phyloP scores from a whole-genome alignment of 2,329 filamentous ascomycete species.

The Apiospora hydei region DNA sequence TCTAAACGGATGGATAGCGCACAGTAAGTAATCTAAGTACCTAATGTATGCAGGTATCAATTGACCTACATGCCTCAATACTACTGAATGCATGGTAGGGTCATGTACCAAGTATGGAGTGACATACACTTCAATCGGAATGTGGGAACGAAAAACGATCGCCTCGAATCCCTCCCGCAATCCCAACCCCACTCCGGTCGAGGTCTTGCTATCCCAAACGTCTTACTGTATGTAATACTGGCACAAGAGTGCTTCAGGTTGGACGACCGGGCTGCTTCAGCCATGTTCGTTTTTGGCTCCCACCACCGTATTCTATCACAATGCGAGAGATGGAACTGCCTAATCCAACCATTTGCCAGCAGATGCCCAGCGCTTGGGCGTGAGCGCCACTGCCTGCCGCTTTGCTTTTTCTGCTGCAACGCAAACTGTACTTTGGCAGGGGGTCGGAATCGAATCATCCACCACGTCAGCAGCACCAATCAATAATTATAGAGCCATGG shows the following conservation, averaged over 20 bases:
- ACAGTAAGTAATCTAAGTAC: neutral
- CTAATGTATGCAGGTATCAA: neutral
- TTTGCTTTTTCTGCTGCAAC: constrained; percentile 9
- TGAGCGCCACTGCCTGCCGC: neutral
- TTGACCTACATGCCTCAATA: neutral
- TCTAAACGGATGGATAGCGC: neutral
- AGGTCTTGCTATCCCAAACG: neutral
- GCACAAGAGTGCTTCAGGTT: constrained; percentile 15
- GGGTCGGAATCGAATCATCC: constrained; percentile 4
- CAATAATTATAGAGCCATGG: constrained; percentile 9
- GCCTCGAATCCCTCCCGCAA: neutral
- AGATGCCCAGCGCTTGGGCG: neutral
- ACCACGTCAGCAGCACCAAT: constrained; percentile 16
- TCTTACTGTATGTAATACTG: neutral
- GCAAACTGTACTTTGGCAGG: neutral
- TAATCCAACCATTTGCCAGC: neutral
- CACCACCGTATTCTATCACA: neutral
- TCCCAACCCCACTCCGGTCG: neutral
- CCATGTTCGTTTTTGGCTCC: neutral
- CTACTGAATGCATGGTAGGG: neutral
- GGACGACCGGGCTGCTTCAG: neutral
- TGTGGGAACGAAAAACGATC: neutral
- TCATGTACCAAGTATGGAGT: neutral
- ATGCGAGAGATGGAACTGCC: neutral
- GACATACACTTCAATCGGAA: neutral